Evolutionary conservation across 78 protist species (phyloP), one percentile per base, ranked within the genome.

Genomic region (Acrasis kona): DNA sequence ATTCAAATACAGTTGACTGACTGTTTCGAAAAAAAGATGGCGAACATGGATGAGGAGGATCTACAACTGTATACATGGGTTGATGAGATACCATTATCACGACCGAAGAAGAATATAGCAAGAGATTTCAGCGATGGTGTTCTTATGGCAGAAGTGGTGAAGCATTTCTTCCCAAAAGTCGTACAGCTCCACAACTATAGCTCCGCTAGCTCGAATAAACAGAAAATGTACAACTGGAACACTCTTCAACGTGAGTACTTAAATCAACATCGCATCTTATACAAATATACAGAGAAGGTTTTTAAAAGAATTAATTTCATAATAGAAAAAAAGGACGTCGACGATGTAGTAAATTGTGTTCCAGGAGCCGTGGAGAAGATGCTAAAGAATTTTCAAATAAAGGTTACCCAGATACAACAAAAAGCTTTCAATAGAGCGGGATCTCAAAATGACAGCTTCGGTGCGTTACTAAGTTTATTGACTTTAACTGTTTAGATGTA

Each of bases 71-170:
- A 84, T 78, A 34, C 1, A 12, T 89, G 93, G 93, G 66, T 89
- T 8, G 93, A 89, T 39, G 69, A 71, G 31, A 80, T 89, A 28
- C 88, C 87, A 0, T 78, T 89, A 35, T 82, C 88, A 12, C 35
- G 90, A 37, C 91, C 88, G 9, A 89, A 89, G 82, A n/a, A 66
- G 40, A 89, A 89, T 74, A 82, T 89, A 32, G 10, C 85, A 0
- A 80, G 93, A n/a, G 93, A 89, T 61, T 89, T 89, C 69, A 30
- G 74, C 30, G 93, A 89, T 34, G 93, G 90, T 10, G 86, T 88
- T 38, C 2, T 80, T 50, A 41, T 78, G 31, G 84, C 87, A 0
- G 89, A 89, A 36, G 70, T 81, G 5, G 35, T 81, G 34, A 10
- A 77, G 35, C 89, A 80, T 71, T 81, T 70, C 29, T 2, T 67